These are phyloP conservation scores for Chalaropsis thielavioides DNA, from an alignment of 2,329 filamentous ascomycete species.

Conservation along the genomic window DNA sequence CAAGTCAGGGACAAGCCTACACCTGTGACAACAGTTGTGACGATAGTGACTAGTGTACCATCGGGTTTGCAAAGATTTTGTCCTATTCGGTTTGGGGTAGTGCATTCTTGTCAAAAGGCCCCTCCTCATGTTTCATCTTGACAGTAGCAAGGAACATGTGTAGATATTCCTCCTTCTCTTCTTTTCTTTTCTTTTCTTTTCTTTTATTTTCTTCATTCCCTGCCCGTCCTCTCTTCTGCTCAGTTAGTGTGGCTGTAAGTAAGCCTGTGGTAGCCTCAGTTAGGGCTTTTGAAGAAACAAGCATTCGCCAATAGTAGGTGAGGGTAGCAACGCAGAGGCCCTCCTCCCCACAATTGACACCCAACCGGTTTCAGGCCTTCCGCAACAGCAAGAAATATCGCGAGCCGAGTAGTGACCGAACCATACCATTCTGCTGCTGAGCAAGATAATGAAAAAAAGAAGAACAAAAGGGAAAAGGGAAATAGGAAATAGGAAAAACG, in stretches of 20 bases:
- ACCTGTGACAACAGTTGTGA: too few species aligned
- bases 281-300: too few species aligned
- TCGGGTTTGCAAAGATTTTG: not conserved
- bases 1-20: too few species aligned
- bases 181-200: not conserved
- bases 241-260: too few species aligned
- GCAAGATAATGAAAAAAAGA: not conserved
- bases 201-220: not conserved
- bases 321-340: not conserved
- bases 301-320: not conserved
- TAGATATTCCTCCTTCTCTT: too few species aligned
- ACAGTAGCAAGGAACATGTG: not conserved
- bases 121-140: not conserved
- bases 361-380: constrained; percentile 1
- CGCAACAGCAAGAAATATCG: not conserved
- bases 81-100: not conserved
- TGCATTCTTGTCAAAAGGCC: not conserved
- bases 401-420: not conserved
- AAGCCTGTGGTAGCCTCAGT: too few species aligned
- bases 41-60: too few species aligned
- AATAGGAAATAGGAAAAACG: not conserved
- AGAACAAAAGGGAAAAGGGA: not conserved
- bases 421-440: not conserved
- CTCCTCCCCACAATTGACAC: not conserved
- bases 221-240: too few species aligned